phyloP scores from a whole-genome alignment of 2,329 filamentous ascomycete genomes.

The Penicillium sumatraense region DNA sequence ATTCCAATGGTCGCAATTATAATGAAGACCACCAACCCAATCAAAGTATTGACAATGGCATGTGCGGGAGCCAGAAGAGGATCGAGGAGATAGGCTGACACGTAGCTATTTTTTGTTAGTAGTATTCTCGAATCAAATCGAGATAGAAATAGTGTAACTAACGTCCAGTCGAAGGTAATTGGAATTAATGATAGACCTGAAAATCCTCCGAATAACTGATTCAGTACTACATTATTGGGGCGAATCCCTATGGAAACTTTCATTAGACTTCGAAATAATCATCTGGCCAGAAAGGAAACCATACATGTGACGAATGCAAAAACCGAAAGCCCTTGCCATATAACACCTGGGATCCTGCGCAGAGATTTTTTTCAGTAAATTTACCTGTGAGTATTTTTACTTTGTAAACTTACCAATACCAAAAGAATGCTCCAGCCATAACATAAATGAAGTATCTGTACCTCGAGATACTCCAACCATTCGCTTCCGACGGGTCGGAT shows the following conservation, averaged over 20 bases:
- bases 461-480: conserved; percentile 67
- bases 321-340: conserved; percentile 68
- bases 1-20: conserved; percentile 39
- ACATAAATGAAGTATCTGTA: conserved; percentile 66
- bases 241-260: conserved; percentile 52
- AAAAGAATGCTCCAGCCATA: conserved; percentile 60
- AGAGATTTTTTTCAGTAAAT: background rate
- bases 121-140: background rate
- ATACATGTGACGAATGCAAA: conserved; percentile 71
- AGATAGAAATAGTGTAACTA: conserved; percentile 19
- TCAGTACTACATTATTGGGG: conserved; percentile 59
- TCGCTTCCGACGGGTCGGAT: conserved; percentile 57
- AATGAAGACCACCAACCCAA: conserved; percentile 37
- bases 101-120: conserved; percentile 18
- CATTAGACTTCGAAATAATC: background rate
- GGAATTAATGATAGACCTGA: conserved; percentile 71
- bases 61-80: conserved; percentile 38
- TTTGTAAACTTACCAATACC: conserved; percentile 55
- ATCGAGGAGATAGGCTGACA: conserved; percentile 31
- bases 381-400: background rate
- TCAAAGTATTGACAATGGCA: conserved; percentile 36
- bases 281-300: background rate
- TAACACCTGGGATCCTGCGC: conserved; percentile 60
- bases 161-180: conserved; percentile 56
- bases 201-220: conserved; percentile 66